Percentiles rank a stretch among this genome's conserved stretches.
Evolutionary conservation across 2,329 filamentous ascomycete genomes (phyloP).

Genomic region (Diaporthe capsici): DNA sequence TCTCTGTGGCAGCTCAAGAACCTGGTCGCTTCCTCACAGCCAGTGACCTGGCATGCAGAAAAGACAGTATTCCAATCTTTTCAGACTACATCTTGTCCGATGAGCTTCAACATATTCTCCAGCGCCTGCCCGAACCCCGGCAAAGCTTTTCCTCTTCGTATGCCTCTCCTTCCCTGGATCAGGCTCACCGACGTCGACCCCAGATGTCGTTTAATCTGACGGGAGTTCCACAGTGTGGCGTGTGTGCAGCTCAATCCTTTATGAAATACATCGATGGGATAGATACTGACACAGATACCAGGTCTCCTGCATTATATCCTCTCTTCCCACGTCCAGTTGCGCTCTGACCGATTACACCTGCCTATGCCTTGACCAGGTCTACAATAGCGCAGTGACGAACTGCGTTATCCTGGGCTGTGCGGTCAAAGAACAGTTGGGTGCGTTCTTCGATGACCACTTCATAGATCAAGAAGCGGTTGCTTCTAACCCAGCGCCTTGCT

Average conservation of each 20-base stretch:
- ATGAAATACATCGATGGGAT: background rate
- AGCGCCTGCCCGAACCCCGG: slow-evolving; percentile 13
- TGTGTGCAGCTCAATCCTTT: background rate
- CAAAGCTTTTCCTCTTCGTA: background rate
- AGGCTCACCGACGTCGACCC: background rate
- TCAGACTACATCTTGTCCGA: background rate
- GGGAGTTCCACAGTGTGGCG: slow-evolving; percentile 28
- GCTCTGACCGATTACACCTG: slow-evolving; percentile 16
- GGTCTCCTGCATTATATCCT: slow-evolving; percentile 27
- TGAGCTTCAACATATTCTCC: background rate
- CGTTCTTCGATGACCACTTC: background rate
- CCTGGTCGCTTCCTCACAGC: background rate
- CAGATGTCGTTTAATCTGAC: slow-evolving; percentile 32
- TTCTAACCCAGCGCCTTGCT: background rate
- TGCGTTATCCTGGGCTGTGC: slow-evolving; percentile 17
- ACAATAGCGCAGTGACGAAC: slow-evolving; percentile 3
- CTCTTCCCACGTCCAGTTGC: slow-evolving; percentile 8
- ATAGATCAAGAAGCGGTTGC: background rate
- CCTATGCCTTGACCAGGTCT: slow-evolving; percentile 20
- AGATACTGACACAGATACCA: background rate
- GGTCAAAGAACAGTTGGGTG: slow-evolving; percentile 27
- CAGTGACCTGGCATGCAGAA: background rate
- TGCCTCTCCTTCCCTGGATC: background rate
- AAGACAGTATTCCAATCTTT: background rate
- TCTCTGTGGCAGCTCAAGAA: background rate